Evolutionary conservation across 768 basidiomycete genomes (phyloP).

Genomic region (Suillus discolor): DNA sequence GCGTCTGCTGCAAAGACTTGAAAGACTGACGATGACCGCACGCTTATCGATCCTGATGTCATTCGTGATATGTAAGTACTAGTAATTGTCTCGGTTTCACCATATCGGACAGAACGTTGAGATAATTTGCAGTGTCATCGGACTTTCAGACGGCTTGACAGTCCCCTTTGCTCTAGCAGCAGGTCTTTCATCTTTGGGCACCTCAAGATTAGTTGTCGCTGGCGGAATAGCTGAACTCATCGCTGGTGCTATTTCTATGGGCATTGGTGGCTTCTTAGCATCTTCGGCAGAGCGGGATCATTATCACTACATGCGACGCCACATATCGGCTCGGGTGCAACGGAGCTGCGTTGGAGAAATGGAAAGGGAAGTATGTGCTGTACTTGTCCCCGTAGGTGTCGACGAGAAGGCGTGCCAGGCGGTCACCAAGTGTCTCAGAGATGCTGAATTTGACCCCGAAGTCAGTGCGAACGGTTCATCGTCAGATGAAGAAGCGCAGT

Average conservation of each 20-base stretch:
- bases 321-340: slow-evolving; percentile 76
- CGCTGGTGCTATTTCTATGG: slow-evolving; percentile 97
- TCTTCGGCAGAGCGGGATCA: slow-evolving; percentile 97
- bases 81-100: neutral
- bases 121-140: slow-evolving; percentile 63
- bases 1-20: slow-evolving; percentile 88
- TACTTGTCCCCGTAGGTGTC: slow-evolving; percentile 89
- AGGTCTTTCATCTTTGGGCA: slow-evolving; percentile 86
- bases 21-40: slow-evolving; percentile 78
- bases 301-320: slow-evolving; percentile 76
- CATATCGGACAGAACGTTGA: slow-evolving; percentile 6
- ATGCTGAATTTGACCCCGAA: slow-evolving; percentile 55
- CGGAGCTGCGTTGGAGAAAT: slow-evolving; percentile 93
- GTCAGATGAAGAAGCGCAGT: slow-evolving; percentile 57
- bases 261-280: slow-evolving; percentile 96
- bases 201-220: slow-evolving; percentile 88
- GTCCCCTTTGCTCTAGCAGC: slow-evolving; percentile 92
- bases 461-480: slow-evolving; percentile 19
- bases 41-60: slow-evolving; percentile 83
- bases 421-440: slow-evolving; percentile 77
- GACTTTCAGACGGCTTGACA: slow-evolving; percentile 86
- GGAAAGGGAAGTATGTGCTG: slow-evolving; percentile 89
- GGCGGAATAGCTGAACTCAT: slow-evolving; percentile 96
- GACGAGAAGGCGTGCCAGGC: slow-evolving; percentile 78
- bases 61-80: slow-evolving; percentile 78